Conservation (phyloP, 306 rosid species). For the Macrotyloma uniflorum region DNA sequence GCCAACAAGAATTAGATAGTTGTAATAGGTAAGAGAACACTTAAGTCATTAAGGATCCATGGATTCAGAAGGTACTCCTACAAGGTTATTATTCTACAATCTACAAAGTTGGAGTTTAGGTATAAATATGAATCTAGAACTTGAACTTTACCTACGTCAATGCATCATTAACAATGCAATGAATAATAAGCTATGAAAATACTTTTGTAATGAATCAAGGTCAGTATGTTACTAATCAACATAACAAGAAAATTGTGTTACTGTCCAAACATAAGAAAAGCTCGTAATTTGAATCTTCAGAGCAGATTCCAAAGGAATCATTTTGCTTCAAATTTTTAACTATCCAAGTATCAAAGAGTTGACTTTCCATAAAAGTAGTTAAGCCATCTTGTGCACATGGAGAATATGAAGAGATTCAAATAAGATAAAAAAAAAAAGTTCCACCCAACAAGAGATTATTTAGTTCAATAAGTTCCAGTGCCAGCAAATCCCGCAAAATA, state of each 20-base stretch:
- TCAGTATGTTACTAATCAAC: too few relatives aligned
- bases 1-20: not conserved
- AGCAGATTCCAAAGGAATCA: not conserved
- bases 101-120: too few relatives aligned
- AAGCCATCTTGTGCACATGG: slow-evolving; percentile 7
- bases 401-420: not conserved
- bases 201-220: too few relatives aligned
- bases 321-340: slow-evolving; percentile 2
- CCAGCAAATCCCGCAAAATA: not conserved
- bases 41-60: not conserved
- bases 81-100: not conserved
- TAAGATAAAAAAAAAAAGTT: not conserved
- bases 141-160: too few relatives aligned
- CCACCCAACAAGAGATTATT: not conserved
- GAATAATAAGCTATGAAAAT: too few relatives aligned
- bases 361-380: not conserved
- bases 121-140: too few relatives aligned
- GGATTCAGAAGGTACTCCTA: not conserved
- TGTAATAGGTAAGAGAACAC: not conserved
- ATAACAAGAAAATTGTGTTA: too few relatives aligned
- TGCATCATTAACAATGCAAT: too few relatives aligned
- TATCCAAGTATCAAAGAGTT: not conserved
- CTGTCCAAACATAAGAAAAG: not conserved
- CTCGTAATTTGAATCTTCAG: not conserved
- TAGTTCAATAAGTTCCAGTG: not conserved